phyloP scores from a whole-genome alignment of 768 basidiomycete genomes.

The Cytidiella melzeri region DNA sequence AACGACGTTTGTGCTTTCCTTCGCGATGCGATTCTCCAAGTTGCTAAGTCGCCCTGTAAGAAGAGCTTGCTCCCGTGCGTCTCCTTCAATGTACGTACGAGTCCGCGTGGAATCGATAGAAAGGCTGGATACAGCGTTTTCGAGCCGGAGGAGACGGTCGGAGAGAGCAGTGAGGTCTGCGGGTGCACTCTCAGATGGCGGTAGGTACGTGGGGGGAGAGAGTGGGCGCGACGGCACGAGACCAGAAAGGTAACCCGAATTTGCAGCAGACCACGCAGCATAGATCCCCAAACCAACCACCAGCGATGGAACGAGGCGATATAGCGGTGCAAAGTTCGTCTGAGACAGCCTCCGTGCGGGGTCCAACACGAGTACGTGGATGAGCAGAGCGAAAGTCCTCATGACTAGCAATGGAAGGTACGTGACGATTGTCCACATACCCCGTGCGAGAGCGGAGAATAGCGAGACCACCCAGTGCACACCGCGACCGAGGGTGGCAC shows the following conservation, averaged over 20 bases:
- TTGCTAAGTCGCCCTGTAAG: slow-evolving; percentile 46
- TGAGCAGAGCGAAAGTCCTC: slow-evolving; percentile 40
- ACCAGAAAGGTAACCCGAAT: slow-evolving; percentile 13
- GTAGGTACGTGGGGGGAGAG: slow-evolving; percentile 34
- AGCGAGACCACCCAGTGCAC: slow-evolving; percentile 33
- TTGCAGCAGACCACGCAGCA: slow-evolving; percentile 39
- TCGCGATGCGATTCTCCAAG: slow-evolving; percentile 38
- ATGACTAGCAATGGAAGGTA: slow-evolving; percentile 16
- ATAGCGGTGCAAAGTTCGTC: slow-evolving; percentile 27
- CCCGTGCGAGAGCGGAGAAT: slow-evolving; percentile 12
- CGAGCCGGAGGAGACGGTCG: slow-evolving; percentile 55
- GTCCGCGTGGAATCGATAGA: slow-evolving; percentile 48
- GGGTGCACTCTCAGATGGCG: slow-evolving; percentile 50
- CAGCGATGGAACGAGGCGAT: slow-evolving; percentile 34
- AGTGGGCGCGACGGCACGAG: slow-evolving; percentile 25
- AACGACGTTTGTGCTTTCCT: slow-evolving; percentile 36
- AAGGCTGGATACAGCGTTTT: slow-evolving; percentile 55
- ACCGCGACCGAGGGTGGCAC: slow-evolving; percentile 36
- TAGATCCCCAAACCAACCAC: slow-evolving; percentile 38
- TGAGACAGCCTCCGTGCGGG: slow-evolving; percentile 38
- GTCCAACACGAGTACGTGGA: slow-evolving; percentile 42
- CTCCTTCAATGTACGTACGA: slow-evolving; percentile 46
- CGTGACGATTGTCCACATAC: slow-evolving; percentile 16
- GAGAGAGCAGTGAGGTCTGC: slow-evolving; percentile 63
- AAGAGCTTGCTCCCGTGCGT: slow-evolving; percentile 44